phyloP scores from a whole-genome alignment of 805 yeast species.

The Wickerhamiella alocasiicola region DNA sequence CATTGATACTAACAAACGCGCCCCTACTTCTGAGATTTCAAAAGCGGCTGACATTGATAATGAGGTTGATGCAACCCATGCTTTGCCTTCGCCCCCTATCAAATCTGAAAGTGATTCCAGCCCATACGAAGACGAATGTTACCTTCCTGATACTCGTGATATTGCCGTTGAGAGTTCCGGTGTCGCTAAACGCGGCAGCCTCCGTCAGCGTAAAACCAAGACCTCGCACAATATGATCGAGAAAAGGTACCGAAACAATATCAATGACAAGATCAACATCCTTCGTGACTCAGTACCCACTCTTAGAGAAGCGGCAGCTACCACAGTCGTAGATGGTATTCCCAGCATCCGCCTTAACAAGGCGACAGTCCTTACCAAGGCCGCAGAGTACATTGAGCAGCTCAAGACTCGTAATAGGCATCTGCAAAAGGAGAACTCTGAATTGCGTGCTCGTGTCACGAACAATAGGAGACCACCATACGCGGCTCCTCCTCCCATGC shows the following conservation, averaged over 20 bases:
- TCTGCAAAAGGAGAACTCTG: conserved; percentile 41
- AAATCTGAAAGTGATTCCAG: conserved; percentile 1
- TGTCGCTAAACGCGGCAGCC: not conserved
- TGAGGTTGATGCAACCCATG: not conserved
- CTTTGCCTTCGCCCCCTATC: conserved; percentile 7
- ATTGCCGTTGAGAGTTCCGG: conserved; percentile 2
- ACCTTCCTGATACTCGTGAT: conserved; percentile 3
- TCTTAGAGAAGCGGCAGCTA: conserved; percentile 40
- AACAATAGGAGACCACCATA: not conserved
- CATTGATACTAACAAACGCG: not conserved
- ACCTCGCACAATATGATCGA: conserved; percentile 61
- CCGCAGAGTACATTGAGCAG: conserved; percentile 68
- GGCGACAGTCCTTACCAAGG: conserved; percentile 64
- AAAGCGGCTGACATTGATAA: not conserved
- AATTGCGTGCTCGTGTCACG: conserved; percentile 24
- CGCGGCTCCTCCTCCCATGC: conserved; percentile 1
- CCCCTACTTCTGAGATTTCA: not conserved
- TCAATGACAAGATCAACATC: conserved; percentile 52
- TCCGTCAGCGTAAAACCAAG: conserved; percentile 32
- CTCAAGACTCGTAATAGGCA: conserved; percentile 46
- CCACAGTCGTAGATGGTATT: conserved; percentile 56
- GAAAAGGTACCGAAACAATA: conserved; percentile 57
- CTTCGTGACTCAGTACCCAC: conserved; percentile 69
- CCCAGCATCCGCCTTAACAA: conserved; percentile 69
- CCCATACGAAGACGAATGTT: not conserved